phyloP scores from a whole-genome alignment of 2,329 filamentous ascomycete species.

The Fusarium miscanthi region DNA sequence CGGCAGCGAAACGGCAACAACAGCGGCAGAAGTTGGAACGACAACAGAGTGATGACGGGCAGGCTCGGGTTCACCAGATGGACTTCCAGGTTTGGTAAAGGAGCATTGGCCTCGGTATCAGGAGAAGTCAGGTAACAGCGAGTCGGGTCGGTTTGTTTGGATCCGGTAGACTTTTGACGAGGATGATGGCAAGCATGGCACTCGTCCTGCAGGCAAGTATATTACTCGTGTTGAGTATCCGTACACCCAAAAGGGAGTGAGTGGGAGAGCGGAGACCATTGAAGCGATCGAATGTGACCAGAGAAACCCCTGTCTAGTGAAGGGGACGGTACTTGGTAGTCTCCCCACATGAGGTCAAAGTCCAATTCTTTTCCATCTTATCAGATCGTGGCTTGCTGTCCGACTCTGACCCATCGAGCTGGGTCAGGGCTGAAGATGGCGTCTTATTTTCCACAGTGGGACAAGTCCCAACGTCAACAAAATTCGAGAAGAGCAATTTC shows the following conservation, averaged over 20 bases:
- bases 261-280: not conserved
- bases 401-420: constrained; percentile 29
- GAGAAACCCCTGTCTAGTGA: constrained; percentile 20
- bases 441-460: constrained; percentile 5
- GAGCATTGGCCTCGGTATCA: constrained; percentile 3
- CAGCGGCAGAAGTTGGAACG: constrained; percentile 28
- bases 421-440: constrained; percentile 28
- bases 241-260: not conserved
- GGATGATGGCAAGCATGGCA: constrained; percentile 5
- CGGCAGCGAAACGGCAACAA: constrained; percentile 29
- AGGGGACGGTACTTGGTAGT: constrained; percentile 27
- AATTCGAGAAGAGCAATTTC: constrained; percentile 3
- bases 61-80: constrained; percentile 39
- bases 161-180: not conserved
- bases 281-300: constrained; percentile 22
- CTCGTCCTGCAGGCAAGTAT: not conserved
- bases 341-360: constrained; percentile 38
- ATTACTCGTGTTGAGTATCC: not conserved
- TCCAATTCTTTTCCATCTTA: constrained; percentile 40
- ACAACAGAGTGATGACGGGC: constrained; percentile 35
- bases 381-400: constrained; percentile 42
- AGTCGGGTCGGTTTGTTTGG: constrained; percentile 5
- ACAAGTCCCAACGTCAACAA: constrained; percentile 3
- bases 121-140: constrained; percentile 6
- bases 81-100: constrained; percentile 44